Evolutionary conservation across 192 early-diverging fungal genomes (phyloP).

Genomic region (Coemansia javaensis): DNA sequence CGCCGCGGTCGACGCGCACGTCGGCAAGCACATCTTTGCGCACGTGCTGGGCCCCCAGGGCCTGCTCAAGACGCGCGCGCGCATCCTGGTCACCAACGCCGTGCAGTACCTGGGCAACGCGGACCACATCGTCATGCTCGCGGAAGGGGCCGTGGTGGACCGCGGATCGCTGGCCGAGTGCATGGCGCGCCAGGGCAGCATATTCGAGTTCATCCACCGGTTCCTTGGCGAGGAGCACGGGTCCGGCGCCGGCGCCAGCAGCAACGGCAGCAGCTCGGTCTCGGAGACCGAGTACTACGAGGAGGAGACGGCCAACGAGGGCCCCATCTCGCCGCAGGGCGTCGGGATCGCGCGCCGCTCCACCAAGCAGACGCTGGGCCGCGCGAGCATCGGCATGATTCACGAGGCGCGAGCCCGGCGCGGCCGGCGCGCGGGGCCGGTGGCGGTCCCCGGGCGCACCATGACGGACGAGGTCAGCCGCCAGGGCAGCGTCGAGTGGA

Average conservation of each 20-base stretch:
- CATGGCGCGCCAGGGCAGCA: conserved; percentile 39
- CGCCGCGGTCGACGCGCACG: conserved; percentile 63
- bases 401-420: conserved; percentile 7
- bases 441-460: conserved; percentile 19
- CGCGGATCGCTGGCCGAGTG: conserved; percentile 50
- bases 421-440: neutral
- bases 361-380: conserved; percentile 40
- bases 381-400: conserved; percentile 49
- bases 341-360: conserved; percentile 24
- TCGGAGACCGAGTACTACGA: conserved; percentile 34
- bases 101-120: conserved; percentile 51
- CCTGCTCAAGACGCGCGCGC: conserved; percentile 48
- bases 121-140: conserved; percentile 49
- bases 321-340: conserved; percentile 11
- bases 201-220: conserved; percentile 50
- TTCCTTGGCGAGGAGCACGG: conserved; percentile 21
- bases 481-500: conserved; percentile 73
- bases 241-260: conserved; percentile 9
- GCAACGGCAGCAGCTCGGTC: conserved; percentile 10
- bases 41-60: conserved; percentile 52
- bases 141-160: conserved; percentile 49
- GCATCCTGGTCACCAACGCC: conserved; percentile 58
- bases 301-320: conserved; percentile 16
- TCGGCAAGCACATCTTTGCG: conserved; percentile 57
- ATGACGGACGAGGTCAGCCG: conserved; percentile 78